phyloP scores from a whole-genome alignment of 1,284 basidiomycete species.

The Irpex sp. region DNA sequence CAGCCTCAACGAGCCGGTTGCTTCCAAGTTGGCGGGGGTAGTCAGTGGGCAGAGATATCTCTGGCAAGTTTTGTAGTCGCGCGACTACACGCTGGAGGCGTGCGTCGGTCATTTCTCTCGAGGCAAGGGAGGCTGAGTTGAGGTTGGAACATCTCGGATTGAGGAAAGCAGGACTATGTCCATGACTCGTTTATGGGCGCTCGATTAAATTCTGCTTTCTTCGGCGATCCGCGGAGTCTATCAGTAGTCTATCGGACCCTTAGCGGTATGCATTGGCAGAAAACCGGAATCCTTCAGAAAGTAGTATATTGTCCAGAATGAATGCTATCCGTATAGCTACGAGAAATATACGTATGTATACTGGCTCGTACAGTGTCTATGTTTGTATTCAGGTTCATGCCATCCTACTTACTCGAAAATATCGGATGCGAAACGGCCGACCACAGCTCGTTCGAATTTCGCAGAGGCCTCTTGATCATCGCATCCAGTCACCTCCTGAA shows the following conservation, averaged over 20 bases:
- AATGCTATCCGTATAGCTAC: too few species aligned
- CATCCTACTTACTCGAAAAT: not conserved
- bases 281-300: not conserved
- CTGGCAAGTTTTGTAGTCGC: slow-evolving; percentile 74
- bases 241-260: too few species aligned
- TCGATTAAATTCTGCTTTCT: not conserved
- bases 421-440: slow-evolving; percentile 3
- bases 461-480: not conserved
- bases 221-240: too few species aligned
- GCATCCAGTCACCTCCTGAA: not conserved
- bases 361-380: not conserved
- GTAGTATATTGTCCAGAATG: not conserved
- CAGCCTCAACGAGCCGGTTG: slow-evolving; percentile 76
- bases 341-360: too few species aligned
- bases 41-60: slow-evolving; percentile 92
- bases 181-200: not conserved
- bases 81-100: slow-evolving; percentile 50
- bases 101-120: slow-evolving; percentile 28
- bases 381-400: not conserved
- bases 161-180: not conserved
- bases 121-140: not conserved
- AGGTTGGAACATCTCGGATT: not conserved
- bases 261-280: too few species aligned
- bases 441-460: not conserved
- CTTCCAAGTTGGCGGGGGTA: slow-evolving; percentile 82